Conservation (phyloP, 257 asterid genomes). For the Solanum virginianum region DNA sequence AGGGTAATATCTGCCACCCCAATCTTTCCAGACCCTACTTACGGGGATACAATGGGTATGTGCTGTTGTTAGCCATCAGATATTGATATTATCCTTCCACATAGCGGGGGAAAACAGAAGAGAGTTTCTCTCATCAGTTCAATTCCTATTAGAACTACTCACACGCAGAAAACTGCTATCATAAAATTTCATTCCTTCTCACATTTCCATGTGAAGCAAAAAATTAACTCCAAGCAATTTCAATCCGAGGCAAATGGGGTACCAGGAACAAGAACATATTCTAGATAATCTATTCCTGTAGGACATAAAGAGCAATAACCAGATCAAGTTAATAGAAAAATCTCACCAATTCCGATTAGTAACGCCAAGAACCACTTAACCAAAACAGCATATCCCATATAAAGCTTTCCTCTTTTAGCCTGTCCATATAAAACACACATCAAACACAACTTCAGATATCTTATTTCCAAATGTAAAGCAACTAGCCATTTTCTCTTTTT, state of each 20-base stretch:
- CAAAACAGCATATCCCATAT: conserved; percentile 56
- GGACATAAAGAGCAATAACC: neutral
- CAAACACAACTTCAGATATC: neutral
- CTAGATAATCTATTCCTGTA: neutral
- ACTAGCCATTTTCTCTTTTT: neutral
- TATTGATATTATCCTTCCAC: neutral
- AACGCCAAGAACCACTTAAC: conserved; percentile 89
- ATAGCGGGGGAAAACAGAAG: neutral
- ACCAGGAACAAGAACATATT: neutral
- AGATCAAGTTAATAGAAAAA: neutral
- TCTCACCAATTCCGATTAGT: conserved; percentile 89
- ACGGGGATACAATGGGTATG: too few relatives aligned
- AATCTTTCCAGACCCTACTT: too few relatives aligned
- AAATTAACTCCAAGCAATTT: conserved; percentile 52
- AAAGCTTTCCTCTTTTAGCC: conserved; percentile 83
- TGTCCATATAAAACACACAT: conserved; percentile 24
- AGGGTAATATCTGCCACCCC: too few relatives aligned
- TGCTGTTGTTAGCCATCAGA: neutral
- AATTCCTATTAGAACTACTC: neutral
- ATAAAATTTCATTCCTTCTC: neutral
- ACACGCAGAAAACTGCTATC: neutral
- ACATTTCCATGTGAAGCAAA: neutral
- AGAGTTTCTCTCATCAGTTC: neutral
- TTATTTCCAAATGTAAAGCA: neutral
- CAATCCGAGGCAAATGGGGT: conserved; percentile 10